Evolutionary conservation across 1,284 basidiomycete species (phyloP).

Genomic region (Irpex sp.): DNA sequence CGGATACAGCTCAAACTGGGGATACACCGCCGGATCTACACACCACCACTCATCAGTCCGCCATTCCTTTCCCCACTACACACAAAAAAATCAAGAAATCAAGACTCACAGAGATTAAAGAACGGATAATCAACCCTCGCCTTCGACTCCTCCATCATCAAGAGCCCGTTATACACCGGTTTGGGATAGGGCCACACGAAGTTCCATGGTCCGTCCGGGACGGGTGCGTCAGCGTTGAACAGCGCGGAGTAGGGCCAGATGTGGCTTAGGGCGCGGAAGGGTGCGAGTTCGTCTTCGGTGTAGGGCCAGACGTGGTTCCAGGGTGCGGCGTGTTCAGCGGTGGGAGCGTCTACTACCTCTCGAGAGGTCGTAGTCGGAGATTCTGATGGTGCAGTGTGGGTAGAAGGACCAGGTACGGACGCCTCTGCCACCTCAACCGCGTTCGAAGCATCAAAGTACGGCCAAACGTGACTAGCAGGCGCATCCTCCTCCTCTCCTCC

Average conservation of each 20-base stretch:
- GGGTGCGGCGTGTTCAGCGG: background rate
- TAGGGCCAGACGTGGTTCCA: background rate
- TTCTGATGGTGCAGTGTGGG: no score
- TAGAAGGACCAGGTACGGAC: background rate
- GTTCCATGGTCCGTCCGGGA: background rate
- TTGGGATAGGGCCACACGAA: conserved; percentile 9
- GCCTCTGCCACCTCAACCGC: background rate
- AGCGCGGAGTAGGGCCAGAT: background rate
- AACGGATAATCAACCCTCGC: conserved; percentile 20
- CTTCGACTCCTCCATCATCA: background rate
- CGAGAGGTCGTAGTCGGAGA: no score
- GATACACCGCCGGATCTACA: conserved; percentile 23
- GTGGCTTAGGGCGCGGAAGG: background rate
- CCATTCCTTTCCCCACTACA: no score
- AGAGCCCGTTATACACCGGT: background rate
- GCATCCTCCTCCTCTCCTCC: background rate
- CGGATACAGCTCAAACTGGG: conserved; percentile 29
- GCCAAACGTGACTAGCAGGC: background rate
- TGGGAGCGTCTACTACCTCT: background rate
- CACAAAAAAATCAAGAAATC: no score
- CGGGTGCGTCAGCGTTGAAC: background rate
- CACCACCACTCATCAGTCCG: no score
- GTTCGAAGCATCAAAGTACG: background rate
- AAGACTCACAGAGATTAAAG: conserved; percentile 26
- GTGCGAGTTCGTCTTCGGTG: background rate